Percentiles rank a stretch among this genome's conserved stretches.
These are phyloP conservation scores for Lichtheimia ornata DNA, from an alignment of 371 early-diverging fungal genomes.

Conservation along the genomic window DNA sequence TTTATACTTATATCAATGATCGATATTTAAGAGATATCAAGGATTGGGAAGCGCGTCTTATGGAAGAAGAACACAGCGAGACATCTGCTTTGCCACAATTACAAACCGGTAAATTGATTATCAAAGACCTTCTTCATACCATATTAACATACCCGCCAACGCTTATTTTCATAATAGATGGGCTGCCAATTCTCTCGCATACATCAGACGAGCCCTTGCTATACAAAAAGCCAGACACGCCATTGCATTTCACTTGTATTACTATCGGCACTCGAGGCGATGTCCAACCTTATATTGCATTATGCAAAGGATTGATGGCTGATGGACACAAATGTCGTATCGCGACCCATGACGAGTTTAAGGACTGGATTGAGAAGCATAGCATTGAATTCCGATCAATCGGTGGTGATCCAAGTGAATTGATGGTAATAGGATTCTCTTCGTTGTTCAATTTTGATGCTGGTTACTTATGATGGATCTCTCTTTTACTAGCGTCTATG, in stretches of 20 bases:
- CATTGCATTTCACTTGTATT: slow-evolving; percentile 75
- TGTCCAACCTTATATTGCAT: slow-evolving; percentile 85
- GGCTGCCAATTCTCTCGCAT: slow-evolving; percentile 25
- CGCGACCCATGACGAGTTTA: slow-evolving; percentile 77
- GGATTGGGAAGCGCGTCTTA: slow-evolving; percentile 37
- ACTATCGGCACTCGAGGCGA: slow-evolving; percentile 90
- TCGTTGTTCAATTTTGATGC: background rate
- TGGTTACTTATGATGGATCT: background rate
- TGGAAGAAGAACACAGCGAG: slow-evolving; percentile 25
- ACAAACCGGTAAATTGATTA: background rate
- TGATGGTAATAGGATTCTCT: slow-evolving; percentile 47
- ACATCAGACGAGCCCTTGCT: slow-evolving; percentile 9
- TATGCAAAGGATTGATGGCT: slow-evolving; percentile 72
- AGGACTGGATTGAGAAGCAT: slow-evolving; percentile 75
- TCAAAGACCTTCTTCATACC: background rate
- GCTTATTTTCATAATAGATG: slow-evolving; percentile 14
- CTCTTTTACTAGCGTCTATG: slow-evolving; percentile 57
- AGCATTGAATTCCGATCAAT: slow-evolving; percentile 75
- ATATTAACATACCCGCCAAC: slow-evolving; percentile 8
- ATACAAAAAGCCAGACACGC: slow-evolving; percentile 29
- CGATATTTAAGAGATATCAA: slow-evolving; percentile 13
- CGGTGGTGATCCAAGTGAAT: slow-evolving; percentile 70
- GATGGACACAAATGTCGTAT: slow-evolving; percentile 78
- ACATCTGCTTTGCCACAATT: background rate
- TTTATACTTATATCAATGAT: background rate